Conservation (phyloP, 1,284 basidiomycete genomes). For the Moniliophthora roreri region DNA sequence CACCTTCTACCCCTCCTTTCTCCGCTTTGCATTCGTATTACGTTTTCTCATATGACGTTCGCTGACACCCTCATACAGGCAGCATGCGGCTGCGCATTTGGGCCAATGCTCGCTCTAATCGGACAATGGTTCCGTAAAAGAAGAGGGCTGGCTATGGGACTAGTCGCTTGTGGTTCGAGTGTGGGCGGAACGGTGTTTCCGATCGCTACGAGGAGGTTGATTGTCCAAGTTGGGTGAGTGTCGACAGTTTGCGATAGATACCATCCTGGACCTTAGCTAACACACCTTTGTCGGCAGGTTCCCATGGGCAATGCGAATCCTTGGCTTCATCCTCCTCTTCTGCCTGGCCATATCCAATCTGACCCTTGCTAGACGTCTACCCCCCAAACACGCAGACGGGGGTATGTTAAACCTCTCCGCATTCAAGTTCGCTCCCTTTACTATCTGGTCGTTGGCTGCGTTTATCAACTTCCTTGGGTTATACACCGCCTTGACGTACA, state of each 20-base stretch:
- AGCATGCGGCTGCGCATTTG: conserved; percentile 1
- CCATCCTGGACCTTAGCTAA: too few relatives aligned
- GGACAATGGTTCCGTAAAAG: conserved; percentile 45
- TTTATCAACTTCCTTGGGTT: conserved; percentile 47
- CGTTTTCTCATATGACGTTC: background rate
- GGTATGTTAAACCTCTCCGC: conserved; percentile 38
- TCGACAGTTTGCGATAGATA: too few relatives aligned
- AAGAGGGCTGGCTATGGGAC: conserved; percentile 35
- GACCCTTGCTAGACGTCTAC: conserved; percentile 38
- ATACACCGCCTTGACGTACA: conserved; percentile 53
- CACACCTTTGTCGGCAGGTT: conserved; percentile 29
- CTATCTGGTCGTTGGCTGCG: conserved; percentile 32
- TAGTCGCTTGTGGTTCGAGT: conserved; percentile 37
- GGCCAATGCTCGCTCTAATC: conserved; percentile 16
- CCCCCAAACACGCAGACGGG: conserved; percentile 33
- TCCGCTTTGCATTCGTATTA: too few relatives aligned
- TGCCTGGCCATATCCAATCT: conserved; percentile 34
- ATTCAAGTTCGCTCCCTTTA: conserved; percentile 36
- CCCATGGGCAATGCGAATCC: conserved; percentile 45
- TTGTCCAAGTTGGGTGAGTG: conserved; percentile 38
- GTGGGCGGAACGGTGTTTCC: conserved; percentile 42
- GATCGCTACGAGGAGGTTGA: conserved; percentile 36
- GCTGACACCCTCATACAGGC: too few relatives aligned
- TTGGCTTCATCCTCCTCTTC: conserved; percentile 40
- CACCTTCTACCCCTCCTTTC: background rate